Conservation (phyloP, 2,329 filamentous ascomycete species). For the Dothideomycetes sp. region DNA sequence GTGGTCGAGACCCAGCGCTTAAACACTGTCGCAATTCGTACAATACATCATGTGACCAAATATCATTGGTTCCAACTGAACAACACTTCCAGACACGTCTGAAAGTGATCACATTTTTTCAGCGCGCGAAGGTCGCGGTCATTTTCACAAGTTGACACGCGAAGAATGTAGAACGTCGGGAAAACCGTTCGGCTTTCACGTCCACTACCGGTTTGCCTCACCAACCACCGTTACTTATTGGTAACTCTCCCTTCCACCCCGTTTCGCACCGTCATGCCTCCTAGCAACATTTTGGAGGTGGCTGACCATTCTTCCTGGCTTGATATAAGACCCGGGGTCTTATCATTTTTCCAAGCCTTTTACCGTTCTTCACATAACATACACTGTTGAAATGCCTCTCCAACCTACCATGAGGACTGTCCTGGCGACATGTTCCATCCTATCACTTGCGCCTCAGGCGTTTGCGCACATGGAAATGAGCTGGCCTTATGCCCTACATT, state of each 20-base stretch:
- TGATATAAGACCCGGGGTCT: neutral
- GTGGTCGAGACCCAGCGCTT: too few species aligned
- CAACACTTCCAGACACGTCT: too few species aligned
- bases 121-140: neutral
- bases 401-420: slow-evolving; percentile 2
- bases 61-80: too few species aligned
- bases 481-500: slow-evolving; percentile 42
- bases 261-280: neutral
- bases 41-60: too few species aligned
- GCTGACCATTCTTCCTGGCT: neutral
- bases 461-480: slow-evolving; percentile 44
- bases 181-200: neutral
- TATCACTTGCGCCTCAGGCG: slow-evolving; percentile 6
- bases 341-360: neutral
- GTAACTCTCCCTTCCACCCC: neutral
- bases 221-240: slow-evolving; percentile 1
- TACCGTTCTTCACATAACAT: neutral
- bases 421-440: slow-evolving; percentile 6
- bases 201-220: neutral
- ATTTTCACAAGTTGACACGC: neutral
- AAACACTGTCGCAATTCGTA: too few species aligned
- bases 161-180: slow-evolving; percentile 2
- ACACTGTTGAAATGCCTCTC: slow-evolving; percentile 1
- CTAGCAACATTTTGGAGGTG: neutral
- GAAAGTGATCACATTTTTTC: neutral